Base-by-base conservation (phyloP, 2,329 filamentous ascomycete species). In the Penicillium thymicola region DNA sequence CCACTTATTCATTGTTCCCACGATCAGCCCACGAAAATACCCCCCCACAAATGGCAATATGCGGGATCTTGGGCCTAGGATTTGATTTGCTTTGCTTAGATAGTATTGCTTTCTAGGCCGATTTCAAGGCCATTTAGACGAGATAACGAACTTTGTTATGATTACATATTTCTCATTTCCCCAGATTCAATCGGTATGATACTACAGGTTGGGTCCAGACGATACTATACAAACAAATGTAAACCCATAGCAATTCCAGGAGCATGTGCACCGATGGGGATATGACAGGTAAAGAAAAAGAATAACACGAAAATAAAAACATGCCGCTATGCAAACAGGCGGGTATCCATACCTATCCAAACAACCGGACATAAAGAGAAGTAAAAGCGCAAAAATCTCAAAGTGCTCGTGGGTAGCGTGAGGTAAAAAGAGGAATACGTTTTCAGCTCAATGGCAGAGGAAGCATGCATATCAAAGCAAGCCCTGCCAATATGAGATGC, bases 281-380 rank as follows among this genome's bases (percentile, higher is more conserved):
- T 38, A 40, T 41, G 27, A 41, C 14, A 51, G 16, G 36, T 14
- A 45, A 25, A 18, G 36, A 44, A 43, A 49, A 44, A 36, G 37
- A 47, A 16, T 18, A 58, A 23, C 5, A 34, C 30, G 25, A 58
- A 18, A 57, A 53, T 34, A 44, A 37, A 30, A 50, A 56, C 45
- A 56, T 59, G 54, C 52, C 56, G 59, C 54, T 46, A 45, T 45
- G 30, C 18, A 40, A 46, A 53, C 56, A 52, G 62, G 49, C 51
- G 62, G 65, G 65, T 67, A 66, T 66, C 61, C 56, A 58, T 55
- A 54, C 57, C 55, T 55, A 54, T 57, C 54, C 49, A 55, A 54
- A 58, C 40, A 59, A 54, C 16, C 37, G 46, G 41, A 58, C 44
- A 52, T 38, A 28, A 41, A 54, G 28, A 55, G 27, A 54, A 48